phyloP scores from a whole-genome alignment of 2,329 filamentous ascomycete genomes.

The Biscogniauxia mediterranea region DNA sequence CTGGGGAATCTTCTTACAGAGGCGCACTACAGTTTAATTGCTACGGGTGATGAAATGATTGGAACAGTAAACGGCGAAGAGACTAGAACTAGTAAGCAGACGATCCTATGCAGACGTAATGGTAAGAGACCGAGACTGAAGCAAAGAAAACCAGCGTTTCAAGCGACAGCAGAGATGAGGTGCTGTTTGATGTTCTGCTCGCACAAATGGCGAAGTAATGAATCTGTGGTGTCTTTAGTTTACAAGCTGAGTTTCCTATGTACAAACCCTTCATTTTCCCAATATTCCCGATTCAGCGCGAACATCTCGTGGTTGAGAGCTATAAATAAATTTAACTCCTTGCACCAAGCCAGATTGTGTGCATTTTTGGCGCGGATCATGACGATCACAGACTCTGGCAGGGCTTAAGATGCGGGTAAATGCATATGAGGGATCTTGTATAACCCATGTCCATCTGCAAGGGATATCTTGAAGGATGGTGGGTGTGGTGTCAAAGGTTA shows the following conservation, averaged over 20 bases:
- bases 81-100: background rate
- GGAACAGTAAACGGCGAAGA: constrained; percentile 1
- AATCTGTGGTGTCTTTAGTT: background rate
- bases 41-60: background rate
- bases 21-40: background rate
- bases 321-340: background rate
- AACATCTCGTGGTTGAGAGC: background rate
- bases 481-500: background rate
- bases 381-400: background rate
- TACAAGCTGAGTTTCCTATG: background rate
- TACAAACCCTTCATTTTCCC: background rate
- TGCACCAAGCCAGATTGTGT: background rate
- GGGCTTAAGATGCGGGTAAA: background rate
- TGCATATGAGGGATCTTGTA: background rate
- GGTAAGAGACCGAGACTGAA: background rate
- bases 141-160: background rate
- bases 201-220: background rate
- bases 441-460: background rate
- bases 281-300: background rate
- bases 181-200: background rate
- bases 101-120: background rate
- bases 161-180: background rate
- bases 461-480: background rate
- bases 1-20: background rate
- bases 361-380: background rate